Conservation (phyloP, 2,329 filamentous ascomycete genomes). For the Trichoderma oligosporum region DNA sequence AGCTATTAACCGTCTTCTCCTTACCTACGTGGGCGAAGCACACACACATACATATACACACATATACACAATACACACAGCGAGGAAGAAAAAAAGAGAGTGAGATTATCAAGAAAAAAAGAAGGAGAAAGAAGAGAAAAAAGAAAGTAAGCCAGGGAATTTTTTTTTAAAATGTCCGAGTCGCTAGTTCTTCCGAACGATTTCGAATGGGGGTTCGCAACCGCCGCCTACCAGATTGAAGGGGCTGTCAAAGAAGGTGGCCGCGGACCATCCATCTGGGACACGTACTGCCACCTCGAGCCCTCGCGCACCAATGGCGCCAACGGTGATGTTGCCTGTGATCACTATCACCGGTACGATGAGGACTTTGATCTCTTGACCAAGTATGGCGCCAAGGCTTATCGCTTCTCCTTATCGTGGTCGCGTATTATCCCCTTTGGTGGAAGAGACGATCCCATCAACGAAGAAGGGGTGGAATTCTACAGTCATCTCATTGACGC, state of each 20-base stretch:
- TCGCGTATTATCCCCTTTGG: conserved; percentile 62
- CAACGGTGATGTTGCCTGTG: conserved; percentile 46
- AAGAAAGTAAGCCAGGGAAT: not conserved
- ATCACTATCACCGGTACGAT: conserved; percentile 40
- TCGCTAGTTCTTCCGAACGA: conserved; percentile 30
- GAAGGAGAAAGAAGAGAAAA: not conserved
- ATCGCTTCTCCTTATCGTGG: conserved; percentile 65
- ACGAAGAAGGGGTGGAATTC: conserved; percentile 56
- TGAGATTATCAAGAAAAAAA: not conserved
- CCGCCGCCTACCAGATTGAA: conserved; percentile 44
- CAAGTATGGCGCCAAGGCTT: conserved; percentile 54
- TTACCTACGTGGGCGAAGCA: not conserved
- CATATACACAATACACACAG: not conserved
- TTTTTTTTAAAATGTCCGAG: conserved; percentile 21
- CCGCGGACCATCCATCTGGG: conserved; percentile 43
- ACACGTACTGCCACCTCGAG: conserved; percentile 39
- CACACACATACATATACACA: conserved; percentile 1
- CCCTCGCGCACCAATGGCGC: conserved; percentile 39
- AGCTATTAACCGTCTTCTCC: conserved; percentile 2
- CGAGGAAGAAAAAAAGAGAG: not conserved
- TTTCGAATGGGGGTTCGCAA: conserved; percentile 42
- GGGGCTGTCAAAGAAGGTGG: conserved; percentile 40
- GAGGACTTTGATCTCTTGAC: conserved; percentile 60
- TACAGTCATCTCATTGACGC: conserved; percentile 60
- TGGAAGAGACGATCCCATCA: conserved; percentile 59